These are phyloP conservation scores for Pezicula neosporulosa DNA, from an alignment of 2,329 filamentous ascomycete species.

Conservation along the genomic window DNA sequence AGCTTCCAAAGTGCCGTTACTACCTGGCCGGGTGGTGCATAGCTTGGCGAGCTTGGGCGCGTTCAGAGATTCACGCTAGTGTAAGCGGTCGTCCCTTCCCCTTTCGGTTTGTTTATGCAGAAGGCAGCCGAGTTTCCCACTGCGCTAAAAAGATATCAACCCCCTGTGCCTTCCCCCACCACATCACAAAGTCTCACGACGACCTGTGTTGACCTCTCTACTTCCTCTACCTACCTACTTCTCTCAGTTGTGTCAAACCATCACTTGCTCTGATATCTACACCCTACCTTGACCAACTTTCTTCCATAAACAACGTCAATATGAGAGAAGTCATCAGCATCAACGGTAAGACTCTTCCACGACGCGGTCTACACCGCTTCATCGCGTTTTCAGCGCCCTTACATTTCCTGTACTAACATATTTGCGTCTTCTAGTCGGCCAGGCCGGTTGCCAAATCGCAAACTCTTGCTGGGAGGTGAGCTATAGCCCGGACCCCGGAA, in stretches of 20 bases:
- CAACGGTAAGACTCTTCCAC: slow-evolving; percentile 70
- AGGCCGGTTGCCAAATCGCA: slow-evolving; percentile 99
- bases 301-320: slow-evolving; percentile 42
- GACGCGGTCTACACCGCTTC: slow-evolving; percentile 34
- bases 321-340: slow-evolving; percentile 99
- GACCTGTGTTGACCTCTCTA: slow-evolving; percentile 9
- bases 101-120: slow-evolving; percentile 11
- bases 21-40: background rate
- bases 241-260: slow-evolving; percentile 16
- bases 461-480: slow-evolving; percentile 99
- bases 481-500: slow-evolving; percentile 31
- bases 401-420: slow-evolving; percentile 19
- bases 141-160: slow-evolving; percentile 13
- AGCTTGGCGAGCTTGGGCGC: background rate
- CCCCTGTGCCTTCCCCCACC: slow-evolving; percentile 17
- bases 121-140: slow-evolving; percentile 10
- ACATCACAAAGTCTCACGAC: slow-evolving; percentile 9
- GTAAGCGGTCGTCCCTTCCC: background rate
- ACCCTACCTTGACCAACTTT: slow-evolving; percentile 9
- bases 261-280: slow-evolving; percentile 19
- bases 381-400: slow-evolving; percentile 16
- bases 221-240: slow-evolving; percentile 18
- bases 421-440: slow-evolving; percentile 70
- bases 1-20: background rate
- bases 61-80: background rate